A percentile compares a stretch with the other conserved stretches of the same genome.
These are phyloP conservation scores for Stephanodiscus minutulus DNA, from an alignment of 108 stramenopile genomes.

Conservation along the genomic window DNA sequence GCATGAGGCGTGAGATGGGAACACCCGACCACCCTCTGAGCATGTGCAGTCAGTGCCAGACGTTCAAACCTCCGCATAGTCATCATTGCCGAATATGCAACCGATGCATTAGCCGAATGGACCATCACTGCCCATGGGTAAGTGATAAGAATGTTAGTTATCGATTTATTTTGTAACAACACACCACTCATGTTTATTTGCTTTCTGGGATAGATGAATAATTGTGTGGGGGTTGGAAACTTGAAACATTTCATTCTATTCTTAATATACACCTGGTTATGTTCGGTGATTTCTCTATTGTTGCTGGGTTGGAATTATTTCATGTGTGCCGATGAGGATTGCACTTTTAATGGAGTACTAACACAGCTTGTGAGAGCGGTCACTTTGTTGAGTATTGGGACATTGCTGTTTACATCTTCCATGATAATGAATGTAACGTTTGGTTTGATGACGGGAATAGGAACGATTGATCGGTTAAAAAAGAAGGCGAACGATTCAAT, in stretches of 20 bases:
- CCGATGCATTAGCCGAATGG: conserved; percentile 93
- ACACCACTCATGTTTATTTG: conserved; percentile 50
- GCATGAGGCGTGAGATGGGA: conserved; percentile 42
- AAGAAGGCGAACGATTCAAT: conserved; percentile 86
- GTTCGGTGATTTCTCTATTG: conserved; percentile 66
- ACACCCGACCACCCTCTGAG: conserved; percentile 44
- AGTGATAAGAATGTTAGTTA: conserved; percentile 51
- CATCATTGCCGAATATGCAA: conserved; percentile 97
- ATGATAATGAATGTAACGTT: conserved; percentile 92
- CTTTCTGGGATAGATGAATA: conserved; percentile 90
- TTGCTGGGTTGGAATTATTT: conserved; percentile 77
- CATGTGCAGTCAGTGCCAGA: conserved; percentile 88
- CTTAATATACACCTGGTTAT: conserved; percentile 74
- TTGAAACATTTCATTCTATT: conserved; percentile 84
- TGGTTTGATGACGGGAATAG: conserved; percentile 90
- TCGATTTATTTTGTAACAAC: conserved; percentile 13
- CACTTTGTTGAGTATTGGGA: conserved; percentile 63
- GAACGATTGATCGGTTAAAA: conserved; percentile 91
- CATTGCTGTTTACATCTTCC: conserved; percentile 75
- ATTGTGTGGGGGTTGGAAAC: conserved; percentile 92
- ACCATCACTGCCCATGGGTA: conserved; percentile 88
- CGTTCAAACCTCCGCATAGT: conserved; percentile 88
- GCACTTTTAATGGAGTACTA: conserved; percentile 59
- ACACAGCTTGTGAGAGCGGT: conserved; percentile 70
- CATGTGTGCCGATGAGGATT: conserved; percentile 70